Percentiles rank a stretch among this genome's conserved stretches.
phyloP scores from a whole-genome alignment of 1,284 basidiomycete species.

The Leccinum cinnamomeum region DNA sequence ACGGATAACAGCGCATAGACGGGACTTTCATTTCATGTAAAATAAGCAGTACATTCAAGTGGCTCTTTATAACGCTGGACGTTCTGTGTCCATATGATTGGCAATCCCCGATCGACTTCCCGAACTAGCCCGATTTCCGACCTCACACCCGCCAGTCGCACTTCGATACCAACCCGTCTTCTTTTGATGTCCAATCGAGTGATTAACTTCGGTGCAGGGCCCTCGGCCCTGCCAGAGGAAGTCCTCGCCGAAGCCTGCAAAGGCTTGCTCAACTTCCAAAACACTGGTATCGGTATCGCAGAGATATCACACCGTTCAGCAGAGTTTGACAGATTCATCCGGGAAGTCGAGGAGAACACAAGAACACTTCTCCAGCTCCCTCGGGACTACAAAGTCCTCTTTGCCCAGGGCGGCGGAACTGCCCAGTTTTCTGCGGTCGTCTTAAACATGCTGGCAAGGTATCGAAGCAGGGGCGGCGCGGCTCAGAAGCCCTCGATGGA shows the following conservation, averaged over 20 bases:
- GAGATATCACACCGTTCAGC: constrained; percentile 93
- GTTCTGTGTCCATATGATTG: no score
- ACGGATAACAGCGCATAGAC: not conserved
- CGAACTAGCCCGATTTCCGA: not conserved
- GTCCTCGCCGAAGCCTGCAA: constrained; percentile 81
- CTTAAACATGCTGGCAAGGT: constrained; percentile 83
- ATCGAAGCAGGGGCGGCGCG: constrained; percentile 66
- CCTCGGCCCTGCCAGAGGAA: constrained; percentile 80
- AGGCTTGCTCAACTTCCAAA: constrained; percentile 82
- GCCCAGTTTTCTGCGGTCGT: constrained; percentile 89
- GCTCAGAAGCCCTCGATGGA: constrained; percentile 66
- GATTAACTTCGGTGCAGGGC: constrained; percentile 91
- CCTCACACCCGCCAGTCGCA: not conserved
- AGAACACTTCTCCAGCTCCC: constrained; percentile 80
- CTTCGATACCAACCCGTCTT: not conserved
- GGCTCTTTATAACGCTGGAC: not conserved
- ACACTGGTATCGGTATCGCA: constrained; percentile 89
- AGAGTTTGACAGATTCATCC: constrained; percentile 77
- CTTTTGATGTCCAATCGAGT: constrained; percentile 41
- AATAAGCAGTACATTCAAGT: not conserved
- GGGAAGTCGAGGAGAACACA: constrained; percentile 66
- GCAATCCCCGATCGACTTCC: not conserved
- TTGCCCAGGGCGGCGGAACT: constrained; percentile 91
- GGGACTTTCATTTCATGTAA: not conserved
- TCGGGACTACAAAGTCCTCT: constrained; percentile 81